Evolutionary conservation across 2,329 filamentous ascomycete species (phyloP), one percentile per base, ranked within the genome.

Genomic region (Fusarium kyushuense): DNA sequence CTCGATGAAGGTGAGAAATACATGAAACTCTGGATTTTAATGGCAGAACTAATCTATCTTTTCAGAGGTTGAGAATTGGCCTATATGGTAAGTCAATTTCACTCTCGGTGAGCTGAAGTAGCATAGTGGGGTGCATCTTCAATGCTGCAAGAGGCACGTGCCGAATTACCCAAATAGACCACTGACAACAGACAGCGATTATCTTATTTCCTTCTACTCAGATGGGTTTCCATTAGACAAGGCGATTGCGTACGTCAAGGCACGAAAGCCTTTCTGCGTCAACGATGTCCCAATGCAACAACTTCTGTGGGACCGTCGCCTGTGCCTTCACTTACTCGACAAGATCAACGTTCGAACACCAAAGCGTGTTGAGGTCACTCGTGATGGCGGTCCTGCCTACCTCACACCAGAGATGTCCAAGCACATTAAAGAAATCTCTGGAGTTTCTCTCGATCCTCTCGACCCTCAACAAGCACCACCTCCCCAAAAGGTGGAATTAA

Each of bases 201-300:
- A 97, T 75, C 82, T 99, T 57, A 97, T 99, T 75, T 97, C 94
- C 5, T 99, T 99, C 81, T 99, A 98, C 80, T 98, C 95, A 0
- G 95, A 97, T 78, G 96, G 96, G 1, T 99, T 99, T 72, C 96
- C 96, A 0, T 82, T 99, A 46, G 94, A 98, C 70, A 99, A 99
- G 78, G 96, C 96, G 7, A 97, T 99, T 73, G 93, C 94, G 33
- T 99, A 99, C 78, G 93, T 94, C 65, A 93, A 94, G 75, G 87
- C 97, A 13, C 90, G 96, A 57, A 97, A 97, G 76, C 96, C 96
- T 1, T 98, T 97, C 73, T 97, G 95, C 76, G 94, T 99, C 76
- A 99, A 99, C 76, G 95, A 99, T 78, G 84, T 99, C 42, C 92
- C 94, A 1, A 97, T 99, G 93, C 96, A 99, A 78, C 94, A 96